These are phyloP conservation scores for Starmerella tilneyi DNA, from an alignment of 805 yeast species.

Conservation along the genomic window DNA sequence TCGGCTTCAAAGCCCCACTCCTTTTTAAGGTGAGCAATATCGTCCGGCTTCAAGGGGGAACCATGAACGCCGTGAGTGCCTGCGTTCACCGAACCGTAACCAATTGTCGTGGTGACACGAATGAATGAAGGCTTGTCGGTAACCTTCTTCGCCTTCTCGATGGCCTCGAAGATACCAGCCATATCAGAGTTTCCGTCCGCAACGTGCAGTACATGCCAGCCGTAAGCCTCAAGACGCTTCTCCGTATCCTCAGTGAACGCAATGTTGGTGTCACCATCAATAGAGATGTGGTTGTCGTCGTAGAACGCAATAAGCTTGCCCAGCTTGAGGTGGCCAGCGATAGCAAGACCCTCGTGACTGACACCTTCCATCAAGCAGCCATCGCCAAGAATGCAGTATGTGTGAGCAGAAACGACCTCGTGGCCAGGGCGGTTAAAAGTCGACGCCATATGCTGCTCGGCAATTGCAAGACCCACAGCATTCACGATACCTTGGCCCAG, in stretches of 20 bases:
- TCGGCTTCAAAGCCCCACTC: conserved; percentile 83
- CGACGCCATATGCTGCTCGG: conserved; percentile 85
- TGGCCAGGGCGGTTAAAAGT: conserved; percentile 82
- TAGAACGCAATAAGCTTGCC: conserved; percentile 89
- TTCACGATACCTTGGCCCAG: conserved; percentile 95
- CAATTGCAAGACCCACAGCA: conserved; percentile 95
- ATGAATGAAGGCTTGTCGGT: conserved; percentile 81
- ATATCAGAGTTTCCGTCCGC: conserved; percentile 72
- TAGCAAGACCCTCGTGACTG: conserved; percentile 82
- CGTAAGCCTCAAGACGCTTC: conserved; percentile 79
- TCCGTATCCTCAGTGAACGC: conserved; percentile 91
- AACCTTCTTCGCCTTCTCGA: conserved; percentile 69
- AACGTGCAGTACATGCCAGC: conserved; percentile 80
- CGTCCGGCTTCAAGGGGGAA: conserved; percentile 89
- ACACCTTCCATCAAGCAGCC: conserved; percentile 99
- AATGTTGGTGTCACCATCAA: conserved; percentile 81
- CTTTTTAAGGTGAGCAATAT: conserved; percentile 73
- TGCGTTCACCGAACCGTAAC: conserved; percentile 74
- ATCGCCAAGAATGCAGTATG: conserved; percentile 81
- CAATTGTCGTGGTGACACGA: conserved; percentile 82
- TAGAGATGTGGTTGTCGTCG: conserved; percentile 94
- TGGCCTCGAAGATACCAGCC: conserved; percentile 58
- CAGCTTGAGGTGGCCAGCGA: conserved; percentile 92
- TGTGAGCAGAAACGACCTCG: conserved; percentile 61
- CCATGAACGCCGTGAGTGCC: conserved; percentile 96